Conservation (phyloP, 306 rosid genomes). For the Rosa chinensis region DNA sequence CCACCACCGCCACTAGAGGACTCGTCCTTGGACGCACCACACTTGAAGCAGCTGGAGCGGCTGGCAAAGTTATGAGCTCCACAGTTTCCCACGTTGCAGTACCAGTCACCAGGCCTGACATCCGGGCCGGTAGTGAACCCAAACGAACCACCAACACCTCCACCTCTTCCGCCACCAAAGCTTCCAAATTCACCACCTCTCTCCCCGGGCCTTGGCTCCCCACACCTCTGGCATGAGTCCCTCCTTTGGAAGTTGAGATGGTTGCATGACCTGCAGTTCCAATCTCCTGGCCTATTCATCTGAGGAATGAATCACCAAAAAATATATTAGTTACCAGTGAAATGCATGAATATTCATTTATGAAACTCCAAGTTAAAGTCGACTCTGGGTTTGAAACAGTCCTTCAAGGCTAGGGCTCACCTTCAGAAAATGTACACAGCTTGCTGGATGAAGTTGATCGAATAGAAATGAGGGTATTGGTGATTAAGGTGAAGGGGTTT, state of each 20-base stretch:
- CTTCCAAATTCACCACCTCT: conserved; percentile 34
- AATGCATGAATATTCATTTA: neutral
- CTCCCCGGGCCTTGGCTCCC: conserved; percentile 44
- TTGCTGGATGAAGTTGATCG: neutral
- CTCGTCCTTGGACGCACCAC: conserved; percentile 78
- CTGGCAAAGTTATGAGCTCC: conserved; percentile 94
- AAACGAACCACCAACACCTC: conserved; percentile 50
- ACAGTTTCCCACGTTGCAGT: conserved; percentile 71
- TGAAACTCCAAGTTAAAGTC: neutral
- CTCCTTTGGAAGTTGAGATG: conserved; percentile 84
- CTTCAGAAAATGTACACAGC: neutral
- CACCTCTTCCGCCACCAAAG: conserved; percentile 34
- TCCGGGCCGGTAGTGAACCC: conserved; percentile 81
- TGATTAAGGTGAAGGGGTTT: conserved; percentile 33
- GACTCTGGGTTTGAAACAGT: neutral
- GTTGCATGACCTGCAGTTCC: conserved; percentile 92
- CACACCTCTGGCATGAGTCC: conserved; percentile 82
- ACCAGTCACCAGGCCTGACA: conserved; percentile 92
- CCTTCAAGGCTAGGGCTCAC: neutral
- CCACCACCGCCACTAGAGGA: conserved; percentile 30
- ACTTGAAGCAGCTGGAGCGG: conserved; percentile 91
- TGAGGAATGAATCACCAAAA: neutral
- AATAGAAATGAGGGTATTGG: conserved; percentile 13
- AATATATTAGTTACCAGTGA: neutral
- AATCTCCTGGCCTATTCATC: conserved; percentile 92